Evolutionary conservation across 148 eudicot genomes (phyloP), one percentile per base, ranked within the genome.

Genomic region (Suaeda aralocaspica): DNA sequence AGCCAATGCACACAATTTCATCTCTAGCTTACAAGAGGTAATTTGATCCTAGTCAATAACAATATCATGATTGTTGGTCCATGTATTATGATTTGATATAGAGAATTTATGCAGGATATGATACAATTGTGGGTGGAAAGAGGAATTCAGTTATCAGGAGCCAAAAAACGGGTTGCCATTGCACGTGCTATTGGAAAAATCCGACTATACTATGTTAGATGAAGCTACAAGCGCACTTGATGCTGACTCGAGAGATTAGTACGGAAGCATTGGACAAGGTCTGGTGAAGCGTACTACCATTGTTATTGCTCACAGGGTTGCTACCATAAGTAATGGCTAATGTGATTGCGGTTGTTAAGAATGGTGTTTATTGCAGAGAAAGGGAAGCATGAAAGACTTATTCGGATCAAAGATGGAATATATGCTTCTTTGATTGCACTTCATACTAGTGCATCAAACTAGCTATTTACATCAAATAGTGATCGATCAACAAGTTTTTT

Each of bases 171-270:
- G 18, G 87, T 89, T 36, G 96, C 92, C 41, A 89, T 87, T 66
- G 96, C 96, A 1, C 86, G 96, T 22, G 96, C 92, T 25, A 87
- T 87, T 55, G 81, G 58, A 89, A 89, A 72, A 70, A 75, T 24
- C 96, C 85, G 1, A 83, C 69, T 67, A 82, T 89, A 79, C 82
- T 89, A 0, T 89, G 3, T 29, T 89, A 15, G 96, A 89, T 50
- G 96, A 89, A 81, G 96, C 96, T 2, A 89, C 96, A 11, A 89
- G 92, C 64, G 96, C 96, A 24, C 78, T 89, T 53, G 96, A 89
- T 74, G 82, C 89, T 0, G 89, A 89, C 50, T 89, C 5, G 95
- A 89, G 72, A 84, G 76, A 60, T 79, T 89, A 55, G 95, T 89
- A 50, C 91, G 87, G 86, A 87, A 36, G 95, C 95, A 34, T 72